Conservation (phyloP, 352 stramenopile genomes). For the Pythium sp. region DNA sequence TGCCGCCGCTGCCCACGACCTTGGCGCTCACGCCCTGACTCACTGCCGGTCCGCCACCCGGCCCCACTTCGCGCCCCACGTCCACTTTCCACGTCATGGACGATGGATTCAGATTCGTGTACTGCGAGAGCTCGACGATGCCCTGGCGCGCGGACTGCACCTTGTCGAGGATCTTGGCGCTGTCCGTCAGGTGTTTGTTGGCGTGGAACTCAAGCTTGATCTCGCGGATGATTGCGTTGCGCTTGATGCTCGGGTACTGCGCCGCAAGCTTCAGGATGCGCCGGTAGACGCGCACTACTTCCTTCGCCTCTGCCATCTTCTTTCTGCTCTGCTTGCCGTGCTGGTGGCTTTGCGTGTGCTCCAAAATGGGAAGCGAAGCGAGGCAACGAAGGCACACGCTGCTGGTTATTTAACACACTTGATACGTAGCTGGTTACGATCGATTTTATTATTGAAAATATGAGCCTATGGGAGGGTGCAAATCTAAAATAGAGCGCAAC, state of each 20-base stretch:
- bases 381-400: not conserved
- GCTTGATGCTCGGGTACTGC: slow-evolving; percentile 84
- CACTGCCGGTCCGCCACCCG: slow-evolving; percentile 10
- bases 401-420: not conserved
- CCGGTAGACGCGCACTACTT: slow-evolving; percentile 78
- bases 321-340: not conserved
- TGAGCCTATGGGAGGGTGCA: not conserved
- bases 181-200: slow-evolving; percentile 63
- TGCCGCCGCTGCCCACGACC: slow-evolving; percentile 33
- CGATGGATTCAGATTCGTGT: slow-evolving; percentile 60
- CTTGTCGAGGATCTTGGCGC: slow-evolving; percentile 60
- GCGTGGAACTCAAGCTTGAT: slow-evolving; percentile 86
- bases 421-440: not conserved
- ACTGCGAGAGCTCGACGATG: slow-evolving; percentile 77
- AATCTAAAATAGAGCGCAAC: not conserved
- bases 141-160: slow-evolving; percentile 60
- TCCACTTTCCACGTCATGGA: slow-evolving; percentile 69
- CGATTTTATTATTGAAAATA: not conserved
- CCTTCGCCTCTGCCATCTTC: slow-evolving; percentile 37
- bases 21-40: slow-evolving; percentile 36
- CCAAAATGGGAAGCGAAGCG: not conserved
- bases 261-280: slow-evolving; percentile 82
- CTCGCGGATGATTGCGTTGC: slow-evolving; percentile 73
- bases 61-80: slow-evolving; percentile 53
- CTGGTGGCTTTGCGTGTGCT: slow-evolving; percentile 13